Percentiles rank a stretch among this genome's conserved stretches.
Conservation (phyloP, 352 stramenopile genomes). For the Phytophthora boehmeriae region DNA sequence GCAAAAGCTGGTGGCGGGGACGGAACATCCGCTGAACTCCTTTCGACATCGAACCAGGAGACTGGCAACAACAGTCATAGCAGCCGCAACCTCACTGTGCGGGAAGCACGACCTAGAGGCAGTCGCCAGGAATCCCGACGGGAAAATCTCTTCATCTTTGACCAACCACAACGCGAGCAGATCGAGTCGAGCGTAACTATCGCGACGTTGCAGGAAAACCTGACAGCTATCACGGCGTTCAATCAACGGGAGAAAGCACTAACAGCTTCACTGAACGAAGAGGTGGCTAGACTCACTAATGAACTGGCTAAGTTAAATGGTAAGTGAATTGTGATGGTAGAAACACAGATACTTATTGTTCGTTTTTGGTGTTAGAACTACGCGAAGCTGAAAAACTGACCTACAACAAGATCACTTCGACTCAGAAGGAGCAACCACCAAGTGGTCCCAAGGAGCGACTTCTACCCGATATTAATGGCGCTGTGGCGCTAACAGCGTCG, state of each 20-base stretch:
- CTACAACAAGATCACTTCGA: constrained; percentile 43
- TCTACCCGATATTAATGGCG: constrained; percentile 51
- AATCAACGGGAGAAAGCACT: constrained; percentile 59
- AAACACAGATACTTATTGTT: not conserved
- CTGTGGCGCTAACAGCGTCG: constrained; percentile 22
- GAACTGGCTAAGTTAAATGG: constrained; percentile 47
- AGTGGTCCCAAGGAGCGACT: constrained; percentile 24
- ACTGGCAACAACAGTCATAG: constrained; percentile 4
- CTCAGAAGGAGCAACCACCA: constrained; percentile 32
- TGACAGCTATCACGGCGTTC: constrained; percentile 40
- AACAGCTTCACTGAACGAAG: constrained; percentile 41
- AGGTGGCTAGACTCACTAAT: constrained; percentile 38
- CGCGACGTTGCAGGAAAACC: constrained; percentile 53
- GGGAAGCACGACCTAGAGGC: constrained; percentile 2
- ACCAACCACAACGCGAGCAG: constrained; percentile 33
- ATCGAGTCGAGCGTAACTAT: constrained; percentile 39
- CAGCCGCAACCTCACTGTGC: not conserved
- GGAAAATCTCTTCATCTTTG: constrained; percentile 28
- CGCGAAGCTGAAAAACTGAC: constrained; percentile 54
- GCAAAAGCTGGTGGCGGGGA: not conserved
- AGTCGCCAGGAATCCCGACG: constrained; percentile 12
- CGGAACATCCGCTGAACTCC: not conserved
- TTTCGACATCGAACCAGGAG: constrained; percentile 24
- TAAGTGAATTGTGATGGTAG: constrained; percentile 6
- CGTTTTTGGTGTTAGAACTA: constrained; percentile 30